phyloP scores from a whole-genome alignment of 495 filamentous ascomycete species.

The Penicillium bialowiezense region DNA sequence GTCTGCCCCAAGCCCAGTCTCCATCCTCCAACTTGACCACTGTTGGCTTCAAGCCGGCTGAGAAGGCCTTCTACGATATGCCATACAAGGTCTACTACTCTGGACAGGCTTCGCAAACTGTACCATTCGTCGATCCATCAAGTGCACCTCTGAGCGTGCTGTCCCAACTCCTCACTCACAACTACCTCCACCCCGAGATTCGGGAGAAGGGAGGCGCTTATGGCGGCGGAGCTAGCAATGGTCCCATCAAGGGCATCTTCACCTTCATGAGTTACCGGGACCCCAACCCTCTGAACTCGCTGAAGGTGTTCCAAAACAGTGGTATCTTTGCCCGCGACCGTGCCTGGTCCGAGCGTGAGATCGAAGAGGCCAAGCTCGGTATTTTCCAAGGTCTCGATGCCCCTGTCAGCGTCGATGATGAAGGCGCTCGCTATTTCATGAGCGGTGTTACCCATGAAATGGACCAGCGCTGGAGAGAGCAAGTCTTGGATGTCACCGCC shows the following conservation, averaged over 20 bases:
- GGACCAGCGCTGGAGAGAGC: slow-evolving; percentile 81
- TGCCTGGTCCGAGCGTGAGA: slow-evolving; percentile 78
- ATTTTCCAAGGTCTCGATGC: slow-evolving; percentile 97
- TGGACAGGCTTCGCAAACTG: slow-evolving; percentile 73
- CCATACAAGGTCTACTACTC: slow-evolving; percentile 98
- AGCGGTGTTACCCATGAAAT: slow-evolving; percentile 84
- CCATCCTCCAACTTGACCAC: slow-evolving; percentile 30
- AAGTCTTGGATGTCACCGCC: slow-evolving; percentile 81
- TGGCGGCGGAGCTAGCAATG: slow-evolving; percentile 83
- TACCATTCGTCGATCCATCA: slow-evolving; percentile 74
- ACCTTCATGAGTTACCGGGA: slow-evolving; percentile 96
- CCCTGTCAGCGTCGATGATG: slow-evolving; percentile 79
- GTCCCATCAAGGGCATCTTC: slow-evolving; percentile 77
- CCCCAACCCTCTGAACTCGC: slow-evolving; percentile 87
- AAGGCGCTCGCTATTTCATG: slow-evolving; percentile 83
- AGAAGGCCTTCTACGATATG: slow-evolving; percentile 85
- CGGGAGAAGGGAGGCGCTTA: slow-evolving; percentile 98
- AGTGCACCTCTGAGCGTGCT: slow-evolving; percentile 82
- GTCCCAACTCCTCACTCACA: slow-evolving; percentile 92
- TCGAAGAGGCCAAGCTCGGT: slow-evolving; percentile 93
- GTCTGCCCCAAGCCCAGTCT: slow-evolving; percentile 46
- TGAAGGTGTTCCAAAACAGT: slow-evolving; percentile 79
- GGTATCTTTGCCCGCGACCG: slow-evolving; percentile 82
- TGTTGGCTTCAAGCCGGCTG: slow-evolving; percentile 33
- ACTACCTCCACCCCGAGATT: slow-evolving; percentile 95